Percentiles rank a stretch among this genome's conserved stretches.
Evolutionary conservation across 352 stramenopile genomes (phyloP).

Genomic region (Salisapilia sapeloensis): DNA sequence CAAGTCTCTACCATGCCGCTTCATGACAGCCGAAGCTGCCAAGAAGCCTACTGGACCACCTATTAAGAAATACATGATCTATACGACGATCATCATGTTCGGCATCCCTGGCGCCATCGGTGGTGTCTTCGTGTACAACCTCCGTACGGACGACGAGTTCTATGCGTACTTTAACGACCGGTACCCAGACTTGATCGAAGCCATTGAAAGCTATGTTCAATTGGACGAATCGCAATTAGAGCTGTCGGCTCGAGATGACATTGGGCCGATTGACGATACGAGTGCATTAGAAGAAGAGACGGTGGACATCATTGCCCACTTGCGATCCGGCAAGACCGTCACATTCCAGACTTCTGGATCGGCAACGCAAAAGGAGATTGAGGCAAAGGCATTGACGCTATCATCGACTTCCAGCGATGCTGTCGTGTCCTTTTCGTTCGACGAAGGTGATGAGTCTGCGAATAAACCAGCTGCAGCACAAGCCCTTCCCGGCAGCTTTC

Average conservation of each 20-base stretch:
- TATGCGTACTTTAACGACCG: slow-evolving; percentile 72
- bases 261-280: slow-evolving; percentile 30
- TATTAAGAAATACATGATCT: slow-evolving; percentile 56
- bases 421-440: slow-evolving; percentile 43
- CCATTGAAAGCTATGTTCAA: slow-evolving; percentile 45
- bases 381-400: slow-evolving; percentile 27
- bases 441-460: slow-evolving; percentile 18
- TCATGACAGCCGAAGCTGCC: no score
- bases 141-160: slow-evolving; percentile 68
- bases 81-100: slow-evolving; percentile 68
- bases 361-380: slow-evolving; percentile 44
- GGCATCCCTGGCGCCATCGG: slow-evolving; percentile 41
- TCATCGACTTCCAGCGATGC: slow-evolving; percentile 18
- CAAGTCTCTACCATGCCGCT: not conserved
- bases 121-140: slow-evolving; percentile 67
- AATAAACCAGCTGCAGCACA: not conserved
- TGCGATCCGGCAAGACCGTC: slow-evolving; percentile 32
- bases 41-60: slow-evolving; percentile 9
- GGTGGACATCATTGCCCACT: slow-evolving; percentile 34
- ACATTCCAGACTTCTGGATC: slow-evolving; percentile 33
- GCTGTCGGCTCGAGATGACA: slow-evolving; percentile 40
- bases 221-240: slow-evolving; percentile 24
- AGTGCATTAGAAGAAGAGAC: slow-evolving; percentile 44
- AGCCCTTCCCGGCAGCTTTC: slow-evolving; percentile 1
- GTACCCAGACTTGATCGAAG: slow-evolving; percentile 55